Evolutionary conservation across 148 eudicot genomes (phyloP).

Genomic region (Limonium bicolor): DNA sequence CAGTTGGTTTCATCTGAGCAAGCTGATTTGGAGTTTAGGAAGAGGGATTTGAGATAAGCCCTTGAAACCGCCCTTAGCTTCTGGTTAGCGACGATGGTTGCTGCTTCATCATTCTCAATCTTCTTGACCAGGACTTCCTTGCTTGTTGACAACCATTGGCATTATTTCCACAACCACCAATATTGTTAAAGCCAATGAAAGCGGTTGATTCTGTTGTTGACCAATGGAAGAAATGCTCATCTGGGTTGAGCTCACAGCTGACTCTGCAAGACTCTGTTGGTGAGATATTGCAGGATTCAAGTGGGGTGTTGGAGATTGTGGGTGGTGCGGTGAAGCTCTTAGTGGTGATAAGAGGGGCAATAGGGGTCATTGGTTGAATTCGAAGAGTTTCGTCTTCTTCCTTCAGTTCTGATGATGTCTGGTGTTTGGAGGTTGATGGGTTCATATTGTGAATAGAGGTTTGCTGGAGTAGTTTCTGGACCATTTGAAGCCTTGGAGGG

Average conservation of each 20-base stretch:
- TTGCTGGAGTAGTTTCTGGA: conserved; percentile 27
- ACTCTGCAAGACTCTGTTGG: conserved; percentile 55
- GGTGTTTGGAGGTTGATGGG: neutral
- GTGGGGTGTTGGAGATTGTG: conserved; percentile 26
- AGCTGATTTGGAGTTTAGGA: conserved; percentile 28
- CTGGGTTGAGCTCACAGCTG: conserved; percentile 46
- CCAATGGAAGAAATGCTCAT: conserved; percentile 49
- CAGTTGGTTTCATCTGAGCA: conserved; percentile 15
- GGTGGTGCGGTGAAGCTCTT: conserved; percentile 5
- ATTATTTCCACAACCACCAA: too few species aligned
- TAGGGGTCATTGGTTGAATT: too few species aligned
- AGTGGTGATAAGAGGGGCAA: neutral
- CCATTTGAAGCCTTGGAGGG: conserved; percentile 49
- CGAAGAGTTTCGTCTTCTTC: conserved; percentile 4
- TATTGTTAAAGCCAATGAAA: conserved; percentile 10
- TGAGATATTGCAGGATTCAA: conserved; percentile 43
- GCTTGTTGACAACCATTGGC: conserved; percentile 4
- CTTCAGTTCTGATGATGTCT: neutral
- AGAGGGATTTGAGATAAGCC: conserved; percentile 44
- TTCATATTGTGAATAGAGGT: neutral
- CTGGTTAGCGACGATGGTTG: conserved; percentile 17
- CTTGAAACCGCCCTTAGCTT: conserved; percentile 53
- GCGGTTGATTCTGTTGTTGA: conserved; percentile 27
- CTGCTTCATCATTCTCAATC: conserved; percentile 41
- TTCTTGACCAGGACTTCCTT: conserved; percentile 43